Percentiles rank a stretch among this genome's conserved stretches.
These are phyloP conservation scores for Aphanomyces invadans DNA, from an alignment of 352 stramenopile species.

Conservation along the genomic window DNA sequence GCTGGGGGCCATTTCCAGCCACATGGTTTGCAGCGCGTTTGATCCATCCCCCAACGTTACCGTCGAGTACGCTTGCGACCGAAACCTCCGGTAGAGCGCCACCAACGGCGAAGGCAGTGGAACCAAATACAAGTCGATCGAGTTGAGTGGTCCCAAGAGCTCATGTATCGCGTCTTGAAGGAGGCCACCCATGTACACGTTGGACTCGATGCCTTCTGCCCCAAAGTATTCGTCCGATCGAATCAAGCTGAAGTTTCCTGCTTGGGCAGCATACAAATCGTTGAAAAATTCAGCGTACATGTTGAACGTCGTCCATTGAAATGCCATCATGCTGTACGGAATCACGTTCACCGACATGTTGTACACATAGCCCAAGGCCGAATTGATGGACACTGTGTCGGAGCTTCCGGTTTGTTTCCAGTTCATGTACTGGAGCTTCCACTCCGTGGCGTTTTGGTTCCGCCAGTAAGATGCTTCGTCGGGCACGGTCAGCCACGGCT, in stretches of 20 bases:
- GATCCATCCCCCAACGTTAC: not conserved
- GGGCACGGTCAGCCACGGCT: not conserved
- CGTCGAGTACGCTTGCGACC: not conserved
- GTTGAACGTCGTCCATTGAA: not conserved
- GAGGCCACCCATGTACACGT: not conserved
- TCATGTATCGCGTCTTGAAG: not conserved
- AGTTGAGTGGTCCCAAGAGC: not conserved
- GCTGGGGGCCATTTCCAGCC: not conserved
- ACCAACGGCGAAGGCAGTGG: not conserved
- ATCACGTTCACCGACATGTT: not conserved
- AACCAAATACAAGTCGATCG: not conserved
- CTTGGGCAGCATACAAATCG: not conserved
- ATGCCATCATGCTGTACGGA: not conserved
- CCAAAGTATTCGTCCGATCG: not conserved
- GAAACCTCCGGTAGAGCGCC: not conserved
- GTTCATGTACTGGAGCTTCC: not conserved
- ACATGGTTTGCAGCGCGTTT: not conserved
- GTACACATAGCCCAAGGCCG: not conserved
- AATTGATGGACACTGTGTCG: not conserved
- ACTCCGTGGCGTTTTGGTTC: not conserved
- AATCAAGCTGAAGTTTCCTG: not conserved
- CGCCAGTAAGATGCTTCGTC: not conserved
- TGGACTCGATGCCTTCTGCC: not conserved
- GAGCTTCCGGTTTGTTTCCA: not conserved
- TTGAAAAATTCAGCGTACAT: not conserved